phyloP scores from a whole-genome alignment of 1,139 yeast species.

The Hansenula lynferdii region DNA sequence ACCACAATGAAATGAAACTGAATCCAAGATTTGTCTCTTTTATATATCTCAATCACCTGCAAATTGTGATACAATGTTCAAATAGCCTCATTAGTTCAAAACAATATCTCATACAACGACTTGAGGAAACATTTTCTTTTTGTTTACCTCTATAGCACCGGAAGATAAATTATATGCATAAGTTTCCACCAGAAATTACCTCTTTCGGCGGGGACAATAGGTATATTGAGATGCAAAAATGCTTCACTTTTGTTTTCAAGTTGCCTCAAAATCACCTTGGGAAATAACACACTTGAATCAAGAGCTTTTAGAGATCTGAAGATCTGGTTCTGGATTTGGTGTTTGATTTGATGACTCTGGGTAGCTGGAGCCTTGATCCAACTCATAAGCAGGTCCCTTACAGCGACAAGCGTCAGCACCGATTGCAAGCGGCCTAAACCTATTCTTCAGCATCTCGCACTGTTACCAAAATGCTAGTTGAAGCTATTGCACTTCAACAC shows the following conservation, averaged over 20 bases:
- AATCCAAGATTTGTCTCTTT: background rate
- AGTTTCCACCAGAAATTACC: background rate
- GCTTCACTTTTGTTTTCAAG: background rate
- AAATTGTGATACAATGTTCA: background rate
- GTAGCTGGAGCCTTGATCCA: no score
- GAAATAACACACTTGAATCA: no score
- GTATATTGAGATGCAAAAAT: background rate
- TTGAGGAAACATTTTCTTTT: background rate
- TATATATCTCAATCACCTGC: background rate
- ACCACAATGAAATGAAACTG: background rate
- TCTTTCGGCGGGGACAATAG: background rate
- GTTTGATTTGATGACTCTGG: no score
- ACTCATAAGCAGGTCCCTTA: no score
- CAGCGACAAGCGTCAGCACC: no score
- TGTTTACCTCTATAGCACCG: background rate
- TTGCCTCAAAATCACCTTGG: conserved; percentile 1
- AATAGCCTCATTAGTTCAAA: background rate
- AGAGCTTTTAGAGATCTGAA: no score
- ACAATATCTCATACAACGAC: background rate
- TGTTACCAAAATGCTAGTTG: no score
- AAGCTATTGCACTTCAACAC: no score
- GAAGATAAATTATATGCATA: background rate
- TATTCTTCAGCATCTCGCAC: no score
- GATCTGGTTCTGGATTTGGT: no score
- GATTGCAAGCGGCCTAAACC: no score